Base-by-base conservation (phyloP, 2,329 filamentous ascomycete species). In the Aspergillus vadensis region DNA sequence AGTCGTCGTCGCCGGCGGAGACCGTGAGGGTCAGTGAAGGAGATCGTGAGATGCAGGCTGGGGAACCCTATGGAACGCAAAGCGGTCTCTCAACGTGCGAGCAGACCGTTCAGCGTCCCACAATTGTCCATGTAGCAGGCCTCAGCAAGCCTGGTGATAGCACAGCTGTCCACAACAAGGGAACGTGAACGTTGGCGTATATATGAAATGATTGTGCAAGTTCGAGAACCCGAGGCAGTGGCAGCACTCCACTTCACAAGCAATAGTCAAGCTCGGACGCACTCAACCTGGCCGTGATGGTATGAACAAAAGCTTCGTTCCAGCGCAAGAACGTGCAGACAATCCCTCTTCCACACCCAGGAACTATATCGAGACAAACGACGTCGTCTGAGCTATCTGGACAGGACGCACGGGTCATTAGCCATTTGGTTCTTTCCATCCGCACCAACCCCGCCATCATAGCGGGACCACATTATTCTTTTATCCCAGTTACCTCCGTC, bases 61-160 rank as follows among this genome's bases (percentile, higher is more conserved):
- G 74, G 76, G 78, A 78, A 78, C 75, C 78, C 76, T 75, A 80
- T 80, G 79, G 79, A 81, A 81, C 78, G 79, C 79, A 80, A 80
- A 80, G 74, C 77, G 77, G 78, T 75, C 79, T 80, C 79, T 80
- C 79, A 78, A 62, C 67, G 62, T 69, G 68, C 72, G 79, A 81
- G 79, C 69, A 77, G 78, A 81, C 78, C 78, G 76, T 79, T 79
- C 69, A 66, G 78, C 79, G 78, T 80, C 78, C 79, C 79, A 81
- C 77, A 79, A 75, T 73, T 74, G 70, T 76, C 76, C 77, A 79
- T 80, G 66, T 72, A 72, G 63, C 41, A 53, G 60, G 61, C 60
- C 63, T 64, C 57, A 53, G 59, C 64, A 71, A 67, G 64, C 63
- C 58, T 41, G 53, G 25, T 14, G 21, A n/a, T 21, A 10, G 19